Evolutionary conservation across 2,329 filamentous ascomycete species (phyloP).

Genomic region (Penicillium sp.): DNA sequence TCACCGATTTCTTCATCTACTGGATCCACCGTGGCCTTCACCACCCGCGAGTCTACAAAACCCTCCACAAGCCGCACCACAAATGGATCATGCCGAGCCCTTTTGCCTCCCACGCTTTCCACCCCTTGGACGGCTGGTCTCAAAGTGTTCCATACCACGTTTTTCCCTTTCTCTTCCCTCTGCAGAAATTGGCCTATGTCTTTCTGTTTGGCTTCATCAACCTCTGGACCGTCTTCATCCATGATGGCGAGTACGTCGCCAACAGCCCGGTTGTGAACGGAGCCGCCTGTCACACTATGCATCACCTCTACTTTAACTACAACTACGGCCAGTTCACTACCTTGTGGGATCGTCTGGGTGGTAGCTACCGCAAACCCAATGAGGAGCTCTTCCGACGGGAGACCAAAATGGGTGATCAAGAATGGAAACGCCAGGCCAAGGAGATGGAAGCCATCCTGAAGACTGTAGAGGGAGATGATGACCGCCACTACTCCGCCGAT

Average conservation of each 20-base stretch:
- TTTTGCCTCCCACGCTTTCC: constrained; percentile 89
- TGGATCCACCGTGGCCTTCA: constrained; percentile 87
- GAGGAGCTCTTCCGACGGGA: constrained; percentile 81
- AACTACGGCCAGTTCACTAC: constrained; percentile 97
- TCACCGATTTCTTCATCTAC: constrained; percentile 90
- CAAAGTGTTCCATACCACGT: constrained; percentile 91
- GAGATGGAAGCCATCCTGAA: constrained; percentile 75
- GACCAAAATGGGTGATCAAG: constrained; percentile 76
- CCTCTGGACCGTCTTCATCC: constrained; percentile 94
- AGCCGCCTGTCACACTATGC: constrained; percentile 91
- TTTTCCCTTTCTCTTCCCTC: constrained; percentile 87
- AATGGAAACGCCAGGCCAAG: constrained; percentile 75
- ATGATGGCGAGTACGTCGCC: constrained; percentile 92
- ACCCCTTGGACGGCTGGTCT: constrained; percentile 85
- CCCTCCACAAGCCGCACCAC: constrained; percentile 94
- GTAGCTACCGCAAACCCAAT: constrained; percentile 84
- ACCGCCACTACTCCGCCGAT: constrained; percentile 42
- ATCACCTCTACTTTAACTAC: constrained; percentile 85
- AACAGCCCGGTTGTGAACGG: constrained; percentile 92
- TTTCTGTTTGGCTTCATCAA: constrained; percentile 89
- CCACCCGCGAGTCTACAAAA: constrained; percentile 78
- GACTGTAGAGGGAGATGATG: constrained; percentile 65
- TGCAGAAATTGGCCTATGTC: constrained; percentile 88
- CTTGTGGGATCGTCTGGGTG: constrained; percentile 83
- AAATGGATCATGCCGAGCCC: constrained; percentile 99